A percentile compares a stretch with the other conserved stretches of the same genome.
phyloP scores from a whole-genome alignment of 352 stramenopile genomes.

The Phytophthora pisi region DNA sequence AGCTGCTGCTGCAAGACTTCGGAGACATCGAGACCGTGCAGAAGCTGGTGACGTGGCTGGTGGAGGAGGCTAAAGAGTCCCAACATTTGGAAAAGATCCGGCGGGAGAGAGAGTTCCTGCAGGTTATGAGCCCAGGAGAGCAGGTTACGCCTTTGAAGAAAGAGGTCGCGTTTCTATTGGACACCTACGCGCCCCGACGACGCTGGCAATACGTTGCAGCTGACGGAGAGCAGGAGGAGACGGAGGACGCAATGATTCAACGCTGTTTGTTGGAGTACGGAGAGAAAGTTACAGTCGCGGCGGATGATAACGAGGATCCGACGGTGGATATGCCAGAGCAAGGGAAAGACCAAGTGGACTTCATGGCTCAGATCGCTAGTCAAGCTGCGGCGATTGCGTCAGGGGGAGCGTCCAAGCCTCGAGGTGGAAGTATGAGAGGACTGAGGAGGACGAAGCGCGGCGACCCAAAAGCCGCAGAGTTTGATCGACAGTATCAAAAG shows the following conservation, averaged over 20 bases:
- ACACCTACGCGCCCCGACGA: conserved; percentile 45
- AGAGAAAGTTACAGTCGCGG: conserved; percentile 49
- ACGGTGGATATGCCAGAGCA: conserved; percentile 12
- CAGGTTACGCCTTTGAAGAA: conserved; percentile 33
- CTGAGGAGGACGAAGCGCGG: conserved; percentile 21
- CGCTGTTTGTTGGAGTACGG: conserved; percentile 85
- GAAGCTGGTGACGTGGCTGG: conserved; percentile 58
- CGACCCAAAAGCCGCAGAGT: conserved; percentile 41
- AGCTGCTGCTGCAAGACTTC: conserved; percentile 82
- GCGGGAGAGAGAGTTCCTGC: conserved; percentile 37
- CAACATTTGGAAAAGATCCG: conserved; percentile 49
- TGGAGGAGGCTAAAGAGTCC: conserved; percentile 41
- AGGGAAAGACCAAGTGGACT: conserved; percentile 19
- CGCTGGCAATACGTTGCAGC: conserved; percentile 49
- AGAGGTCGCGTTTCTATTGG: conserved; percentile 51
- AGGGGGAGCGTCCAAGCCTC: conserved; percentile 14
- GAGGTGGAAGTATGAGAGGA: conserved; percentile 17
- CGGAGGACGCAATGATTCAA: conserved; percentile 76
- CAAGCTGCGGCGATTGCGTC: conserved; percentile 50
- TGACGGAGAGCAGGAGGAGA: conserved; percentile 33
- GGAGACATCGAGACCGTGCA: conserved; percentile 67
- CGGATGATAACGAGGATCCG: conserved; percentile 20
- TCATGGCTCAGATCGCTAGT: conserved; percentile 57
- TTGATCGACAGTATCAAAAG: conserved; percentile 71
- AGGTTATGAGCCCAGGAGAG: conserved; percentile 24